Base-by-base conservation (phyloP, 1,284 basidiomycete species). In the Lignosus rhinocerotis region DNA sequence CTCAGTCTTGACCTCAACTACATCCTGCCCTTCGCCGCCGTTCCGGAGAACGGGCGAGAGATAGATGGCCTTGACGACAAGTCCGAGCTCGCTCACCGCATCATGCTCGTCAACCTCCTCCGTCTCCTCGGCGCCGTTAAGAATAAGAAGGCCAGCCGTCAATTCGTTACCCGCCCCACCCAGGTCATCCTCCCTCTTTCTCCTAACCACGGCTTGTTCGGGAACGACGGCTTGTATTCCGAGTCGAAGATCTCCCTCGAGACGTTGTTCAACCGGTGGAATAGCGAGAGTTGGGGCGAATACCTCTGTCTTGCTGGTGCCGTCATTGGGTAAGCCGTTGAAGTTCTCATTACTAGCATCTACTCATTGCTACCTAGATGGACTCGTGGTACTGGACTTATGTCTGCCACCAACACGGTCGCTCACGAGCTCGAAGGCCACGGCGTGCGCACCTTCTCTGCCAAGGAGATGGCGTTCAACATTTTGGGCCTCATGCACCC, bases 391-490 rank as follows among this genome's bases (percentile, higher is more conserved):
- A 99, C 97, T n/a, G 96, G 96, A 63, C 80, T 99, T 57, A 99
- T 99, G 96, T 90, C 86, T 60, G 91, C 93, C 3, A 96, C 94
- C 57, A 97, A 98, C 78, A 94, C 92, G 53, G 89, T 98, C 55
- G 94, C 97, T 44, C 93, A 97, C 63, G 93, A 95, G 61, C 85
- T 99, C 51, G 96, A 99, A 78, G 85, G 89, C 65, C 86, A 94
- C 64, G 96, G 97, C 66, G 92, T 97, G 62, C 88, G 96, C 67
- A 99, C 97, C 5, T 99, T 98, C 87, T 97, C 94, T 3, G 92
- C 96, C 50, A 98, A 98, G 80, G 96, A 99, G 80, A 99, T 99
- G 96, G 95, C 96, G 3, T 99, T 99, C 87, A 99, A 98, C 78
- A 94, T 99, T 69, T 88, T 99, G 57, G 97, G 96, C 66, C 84